Conservation (phyloP, 192 early-diverging fungal species). For the Backusella westeae region DNA sequence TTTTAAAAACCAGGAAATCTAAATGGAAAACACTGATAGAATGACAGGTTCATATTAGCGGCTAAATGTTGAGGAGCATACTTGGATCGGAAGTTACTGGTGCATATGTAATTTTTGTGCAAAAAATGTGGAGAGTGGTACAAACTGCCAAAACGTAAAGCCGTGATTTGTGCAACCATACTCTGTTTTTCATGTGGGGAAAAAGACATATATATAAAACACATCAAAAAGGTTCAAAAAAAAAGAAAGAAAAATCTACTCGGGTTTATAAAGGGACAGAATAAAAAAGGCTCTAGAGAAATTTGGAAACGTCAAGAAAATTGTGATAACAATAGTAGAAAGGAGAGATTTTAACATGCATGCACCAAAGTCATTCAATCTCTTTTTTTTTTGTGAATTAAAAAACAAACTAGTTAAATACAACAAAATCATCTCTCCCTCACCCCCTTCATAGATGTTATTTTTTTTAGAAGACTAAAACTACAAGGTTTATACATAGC, state of each 20-base stretch:
- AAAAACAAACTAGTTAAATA: too few relatives aligned
- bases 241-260: not conserved
- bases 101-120: not conserved
- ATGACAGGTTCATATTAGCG: not conserved
- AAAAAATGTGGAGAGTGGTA: not conserved
- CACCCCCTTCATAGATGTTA: not conserved
- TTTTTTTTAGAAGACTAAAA: not conserved
- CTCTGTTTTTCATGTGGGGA: not conserved
- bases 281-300: not conserved
- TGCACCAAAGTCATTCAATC: not conserved
- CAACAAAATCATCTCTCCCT: too few relatives aligned
- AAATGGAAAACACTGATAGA: not conserved
- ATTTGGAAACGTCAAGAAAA: not conserved
- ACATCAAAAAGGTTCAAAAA: not conserved
- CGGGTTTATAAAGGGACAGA: not conserved
- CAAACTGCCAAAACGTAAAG: slow-evolving; percentile 12
- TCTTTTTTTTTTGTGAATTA: not conserved
- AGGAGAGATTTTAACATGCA: not conserved
- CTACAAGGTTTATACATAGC: not conserved
- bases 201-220: not conserved
- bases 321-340: not conserved
- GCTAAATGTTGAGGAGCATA: slow-evolving; percentile 12
- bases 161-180: not conserved
- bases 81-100: not conserved
- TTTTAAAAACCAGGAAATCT: not conserved